phyloP scores from a whole-genome alignment of 2,329 filamentous ascomycete genomes.

The Blastomyces parvus region DNA sequence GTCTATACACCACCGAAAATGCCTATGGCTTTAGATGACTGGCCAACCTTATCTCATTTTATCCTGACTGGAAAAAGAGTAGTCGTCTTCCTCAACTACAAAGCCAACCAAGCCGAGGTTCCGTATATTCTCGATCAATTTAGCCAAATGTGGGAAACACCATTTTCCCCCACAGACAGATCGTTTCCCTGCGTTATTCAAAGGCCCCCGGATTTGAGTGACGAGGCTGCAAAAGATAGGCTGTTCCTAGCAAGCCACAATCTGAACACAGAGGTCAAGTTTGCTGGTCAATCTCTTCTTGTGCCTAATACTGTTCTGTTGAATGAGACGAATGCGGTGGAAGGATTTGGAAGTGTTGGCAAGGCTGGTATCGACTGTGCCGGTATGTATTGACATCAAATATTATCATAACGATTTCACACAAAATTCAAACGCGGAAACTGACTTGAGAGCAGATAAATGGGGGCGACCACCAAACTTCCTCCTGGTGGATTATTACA shows the following conservation, averaged over 20 bases:
- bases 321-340: constrained; percentile 61
- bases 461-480: constrained; percentile 68
- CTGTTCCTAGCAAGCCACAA: constrained; percentile 89
- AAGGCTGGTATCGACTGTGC: constrained; percentile 54
- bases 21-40: constrained; percentile 63
- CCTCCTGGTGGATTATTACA: constrained; percentile 79
- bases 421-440: background rate
- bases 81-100: constrained; percentile 76
- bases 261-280: constrained; percentile 64
- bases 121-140: constrained; percentile 87
- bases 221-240: constrained; percentile 47
- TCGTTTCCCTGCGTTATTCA: constrained; percentile 69
- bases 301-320: constrained; percentile 63
- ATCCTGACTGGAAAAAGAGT: constrained; percentile 62
- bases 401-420: constrained; percentile 15
- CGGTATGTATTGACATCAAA: constrained; percentile 25
- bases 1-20: constrained; percentile 62
- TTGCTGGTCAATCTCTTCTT: constrained; percentile 55
- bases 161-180: constrained; percentile 62
- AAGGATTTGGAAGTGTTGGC: constrained; percentile 58
- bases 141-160: constrained; percentile 80
- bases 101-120: constrained; percentile 65
- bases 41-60: constrained; percentile 73
- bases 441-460: constrained; percentile 26
- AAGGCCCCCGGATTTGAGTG: constrained; percentile 58